Evolutionary conservation across 805 yeast species (phyloP).

Genomic region (Ogataea pignaliae): DNA sequence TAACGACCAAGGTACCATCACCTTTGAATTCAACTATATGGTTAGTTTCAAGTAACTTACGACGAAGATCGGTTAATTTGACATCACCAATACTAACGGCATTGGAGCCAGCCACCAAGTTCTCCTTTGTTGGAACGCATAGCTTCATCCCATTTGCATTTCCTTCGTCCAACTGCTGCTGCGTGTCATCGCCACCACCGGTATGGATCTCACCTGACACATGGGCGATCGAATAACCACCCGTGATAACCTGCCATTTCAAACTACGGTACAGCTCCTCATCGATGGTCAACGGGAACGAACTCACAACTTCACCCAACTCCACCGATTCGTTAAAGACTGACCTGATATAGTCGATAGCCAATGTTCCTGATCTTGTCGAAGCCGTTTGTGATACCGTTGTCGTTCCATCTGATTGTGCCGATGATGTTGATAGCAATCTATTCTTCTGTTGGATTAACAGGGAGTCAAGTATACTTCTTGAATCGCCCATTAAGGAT

Average conservation of each 20-base stretch:
- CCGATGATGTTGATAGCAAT: conserved; percentile 10
- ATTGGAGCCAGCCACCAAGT: conserved; percentile 13
- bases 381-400: too few relatives aligned
- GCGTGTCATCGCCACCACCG: conserved; percentile 6
- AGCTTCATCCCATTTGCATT: conserved; percentile 8
- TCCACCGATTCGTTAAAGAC: conserved; percentile 37
- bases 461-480: conserved; percentile 18
- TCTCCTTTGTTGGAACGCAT: conserved; percentile 8
- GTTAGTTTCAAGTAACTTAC: conserved; percentile 51
- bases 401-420: conserved; percentile 14
- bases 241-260: conserved; percentile 81
- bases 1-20: conserved; percentile 87
- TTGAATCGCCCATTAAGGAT: conserved; percentile 19
- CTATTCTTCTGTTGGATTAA: conserved; percentile 17
- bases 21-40: conserved; percentile 85
- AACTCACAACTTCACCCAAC: conserved; percentile 49
- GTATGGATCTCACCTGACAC: conserved; percentile 58
- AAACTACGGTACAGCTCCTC: conserved; percentile 55
- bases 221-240: conserved; percentile 78
- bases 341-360: conserved; percentile 25
- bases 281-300: conserved; percentile 63
- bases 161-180: conserved; percentile 9
- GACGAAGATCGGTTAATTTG: conserved; percentile 72
- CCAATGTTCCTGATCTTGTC: too few relatives aligned
- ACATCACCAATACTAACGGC: conserved; percentile 80